A percentile compares a stretch with the other conserved stretches of the same genome.
Evolutionary conservation across 768 basidiomycete species (phyloP).

Genomic region (Mycena kentingensis): DNA sequence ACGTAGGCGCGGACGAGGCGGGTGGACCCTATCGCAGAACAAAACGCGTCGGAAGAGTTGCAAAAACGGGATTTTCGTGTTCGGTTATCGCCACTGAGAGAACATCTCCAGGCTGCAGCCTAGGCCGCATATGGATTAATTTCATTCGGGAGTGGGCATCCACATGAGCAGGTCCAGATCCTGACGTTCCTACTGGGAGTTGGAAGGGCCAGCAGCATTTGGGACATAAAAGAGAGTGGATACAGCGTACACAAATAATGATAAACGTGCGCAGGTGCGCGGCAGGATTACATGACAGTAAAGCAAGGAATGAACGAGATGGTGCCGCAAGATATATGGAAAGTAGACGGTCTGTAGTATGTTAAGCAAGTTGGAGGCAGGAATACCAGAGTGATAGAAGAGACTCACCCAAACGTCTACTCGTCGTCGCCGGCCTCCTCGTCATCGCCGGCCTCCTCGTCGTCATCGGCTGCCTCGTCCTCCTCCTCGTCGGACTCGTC

Average conservation of each 20-base stretch:
- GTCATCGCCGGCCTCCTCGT: slow-evolving; percentile 1
- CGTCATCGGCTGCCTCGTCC: slow-evolving; percentile 1
- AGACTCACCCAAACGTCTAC: not conserved
- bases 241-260: slow-evolving; percentile 3
- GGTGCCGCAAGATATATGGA: no score
- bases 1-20: no score
- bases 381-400: not conserved
- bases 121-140: not conserved
- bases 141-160: not conserved
- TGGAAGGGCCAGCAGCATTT: no score
- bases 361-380: no score
- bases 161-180: no score
- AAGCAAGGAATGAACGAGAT: not conserved
- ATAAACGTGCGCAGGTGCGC: not conserved
- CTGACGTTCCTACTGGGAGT: no score
- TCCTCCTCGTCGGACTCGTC: not conserved
- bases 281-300: not conserved
- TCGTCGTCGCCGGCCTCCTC: not conserved
- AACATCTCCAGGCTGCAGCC: not conserved
- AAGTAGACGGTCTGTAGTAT: no score
- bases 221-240: not conserved
- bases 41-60: no score
- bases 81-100: no score
- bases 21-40: no score
- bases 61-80: no score